Evolutionary conservation across 2,329 filamentous ascomycete species (phyloP).

Genomic region (Pyrenophora teres): DNA sequence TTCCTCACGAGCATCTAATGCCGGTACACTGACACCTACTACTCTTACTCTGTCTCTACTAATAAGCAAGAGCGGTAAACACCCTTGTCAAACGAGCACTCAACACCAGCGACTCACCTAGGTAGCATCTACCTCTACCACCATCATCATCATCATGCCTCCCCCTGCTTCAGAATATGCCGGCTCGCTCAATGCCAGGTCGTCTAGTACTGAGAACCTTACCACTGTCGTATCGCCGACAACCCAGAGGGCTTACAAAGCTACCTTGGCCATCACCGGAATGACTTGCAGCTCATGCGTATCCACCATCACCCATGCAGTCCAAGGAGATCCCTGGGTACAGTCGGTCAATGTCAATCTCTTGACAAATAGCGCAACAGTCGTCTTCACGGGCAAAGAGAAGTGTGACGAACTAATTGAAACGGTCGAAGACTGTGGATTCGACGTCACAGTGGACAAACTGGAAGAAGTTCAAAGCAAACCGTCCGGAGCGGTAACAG

Average conservation of each 20-base stretch:
- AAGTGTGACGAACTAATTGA: conserved; percentile 53
- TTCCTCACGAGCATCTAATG: too few relatives aligned
- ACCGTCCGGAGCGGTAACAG: neutral
- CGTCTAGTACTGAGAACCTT: conserved; percentile 22
- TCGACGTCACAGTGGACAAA: conserved; percentile 48
- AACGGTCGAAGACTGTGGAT: conserved; percentile 57
- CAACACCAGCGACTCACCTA: too few relatives aligned
- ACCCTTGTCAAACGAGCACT: too few relatives aligned
- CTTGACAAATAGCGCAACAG: conserved; percentile 55
- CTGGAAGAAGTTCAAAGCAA: conserved; percentile 25
- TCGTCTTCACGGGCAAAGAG: conserved; percentile 55
- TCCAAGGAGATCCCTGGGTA: conserved; percentile 56
- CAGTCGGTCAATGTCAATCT: conserved; percentile 57
- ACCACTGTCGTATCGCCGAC: conserved; percentile 20
- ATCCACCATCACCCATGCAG: conserved; percentile 54
- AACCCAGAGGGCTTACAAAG: conserved; percentile 29
- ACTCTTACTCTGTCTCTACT: too few relatives aligned
- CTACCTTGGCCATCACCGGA: conserved; percentile 58
- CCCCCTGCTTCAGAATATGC: too few relatives aligned
- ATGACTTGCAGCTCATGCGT: conserved; percentile 66
- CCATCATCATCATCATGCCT: too few relatives aligned
- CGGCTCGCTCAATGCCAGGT: conserved; percentile 5
- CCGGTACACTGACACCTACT: too few relatives aligned
- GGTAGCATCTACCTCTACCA: too few relatives aligned
- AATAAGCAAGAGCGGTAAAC: too few relatives aligned